Evolutionary conservation across 2,329 filamentous ascomycete genomes (phyloP).

Genomic region (Cladophialophora exuberans): DNA sequence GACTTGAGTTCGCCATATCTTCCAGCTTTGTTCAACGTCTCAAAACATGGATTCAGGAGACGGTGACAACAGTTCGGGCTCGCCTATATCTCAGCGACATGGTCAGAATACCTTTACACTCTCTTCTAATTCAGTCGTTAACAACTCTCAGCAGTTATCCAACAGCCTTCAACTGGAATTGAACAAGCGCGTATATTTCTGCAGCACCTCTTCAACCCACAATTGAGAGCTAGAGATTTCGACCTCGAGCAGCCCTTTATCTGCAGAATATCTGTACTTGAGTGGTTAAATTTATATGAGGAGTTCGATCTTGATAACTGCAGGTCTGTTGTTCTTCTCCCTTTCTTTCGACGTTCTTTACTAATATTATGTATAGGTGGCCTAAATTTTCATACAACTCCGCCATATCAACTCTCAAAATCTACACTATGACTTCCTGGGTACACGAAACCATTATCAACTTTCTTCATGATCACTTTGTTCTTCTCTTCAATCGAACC

Average conservation of each 20-base stretch:
- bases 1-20: slow-evolving; percentile 10
- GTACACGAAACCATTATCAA: not conserved
- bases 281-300: slow-evolving; percentile 2
- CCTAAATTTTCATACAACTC: slow-evolving; percentile 8
- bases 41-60: slow-evolving; percentile 14
- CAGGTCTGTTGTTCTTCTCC: not conserved
- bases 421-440: not conserved
- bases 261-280: slow-evolving; percentile 7
- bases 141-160: slow-evolving; percentile 12
- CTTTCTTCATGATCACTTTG: not conserved
- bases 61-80: slow-evolving; percentile 1
- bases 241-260: slow-evolving; percentile 2
- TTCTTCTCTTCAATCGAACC: not conserved
- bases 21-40: slow-evolving; percentile 13
- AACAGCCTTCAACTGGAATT: slow-evolving; percentile 9
- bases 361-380: not conserved
- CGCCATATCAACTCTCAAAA: slow-evolving; percentile 1
- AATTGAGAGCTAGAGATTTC: slow-evolving; percentile 5
- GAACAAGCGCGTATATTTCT: slow-evolving; percentile 14
- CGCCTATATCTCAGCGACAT: slow-evolving; percentile 5
- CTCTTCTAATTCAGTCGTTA: slow-evolving; percentile 5
- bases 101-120: slow-evolving; percentile 8
- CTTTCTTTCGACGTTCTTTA: not conserved
- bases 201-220: slow-evolving; percentile 9
- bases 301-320: not conserved